Conservation (phyloP, 2,329 filamentous ascomycete genomes). For the Dendrostoma leiphaemia region DNA sequence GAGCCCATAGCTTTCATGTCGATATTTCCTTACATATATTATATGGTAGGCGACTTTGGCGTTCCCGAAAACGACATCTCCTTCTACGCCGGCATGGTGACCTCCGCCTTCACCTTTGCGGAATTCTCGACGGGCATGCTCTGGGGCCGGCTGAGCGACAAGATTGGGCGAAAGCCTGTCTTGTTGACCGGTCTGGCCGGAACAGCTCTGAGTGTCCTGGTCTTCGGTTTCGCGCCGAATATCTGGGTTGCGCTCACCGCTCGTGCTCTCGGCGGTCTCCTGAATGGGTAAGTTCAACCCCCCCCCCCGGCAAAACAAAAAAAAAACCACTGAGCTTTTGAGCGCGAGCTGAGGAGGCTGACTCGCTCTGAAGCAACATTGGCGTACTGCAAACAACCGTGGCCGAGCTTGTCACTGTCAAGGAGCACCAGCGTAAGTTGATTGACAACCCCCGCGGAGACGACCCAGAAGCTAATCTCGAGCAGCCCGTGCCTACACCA, state of each 20-base stretch:
- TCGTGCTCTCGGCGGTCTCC: slow-evolving; percentile 80
- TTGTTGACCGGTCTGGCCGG: slow-evolving; percentile 85
- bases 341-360: background rate
- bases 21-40: slow-evolving; percentile 97
- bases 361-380: slow-evolving; percentile 66
- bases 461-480: slow-evolving; percentile 14
- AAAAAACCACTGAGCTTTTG: slow-evolving; percentile 6
- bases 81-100: slow-evolving; percentile 93
- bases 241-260: slow-evolving; percentile 81
- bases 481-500: slow-evolving; percentile 83
- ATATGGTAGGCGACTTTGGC: slow-evolving; percentile 91
- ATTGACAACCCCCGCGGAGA: background rate
- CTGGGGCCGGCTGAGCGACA: slow-evolving; percentile 92
- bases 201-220: slow-evolving; percentile 86
- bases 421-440: slow-evolving; percentile 82
- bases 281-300: slow-evolving; percentile 81
- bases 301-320: too few relatives aligned
- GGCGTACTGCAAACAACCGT: slow-evolving; percentile 94
- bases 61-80: slow-evolving; percentile 83
- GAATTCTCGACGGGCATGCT: slow-evolving; percentile 91
- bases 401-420: slow-evolving; percentile 86
- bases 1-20: slow-evolving; percentile 99
- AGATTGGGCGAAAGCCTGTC: slow-evolving; percentile 87
- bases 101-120: slow-evolving; percentile 91
- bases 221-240: slow-evolving; percentile 87